Base-by-base conservation (phyloP, 345 rosid genomes). In the Populus simonii region DNA sequence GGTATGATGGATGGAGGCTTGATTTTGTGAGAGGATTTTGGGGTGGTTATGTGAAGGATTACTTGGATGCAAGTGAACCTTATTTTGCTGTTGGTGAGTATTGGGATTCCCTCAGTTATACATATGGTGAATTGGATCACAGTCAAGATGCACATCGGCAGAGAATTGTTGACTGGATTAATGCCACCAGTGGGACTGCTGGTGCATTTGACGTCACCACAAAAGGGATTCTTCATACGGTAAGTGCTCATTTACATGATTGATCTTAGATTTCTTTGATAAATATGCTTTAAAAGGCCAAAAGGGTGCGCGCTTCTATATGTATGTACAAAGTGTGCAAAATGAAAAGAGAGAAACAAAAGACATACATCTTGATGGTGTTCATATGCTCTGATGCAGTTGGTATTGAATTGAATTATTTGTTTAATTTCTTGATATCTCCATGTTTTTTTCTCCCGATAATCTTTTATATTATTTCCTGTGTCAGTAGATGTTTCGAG, bases 1-100 rank as follows among this genome's bases (percentile, higher is more conserved):
- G 99, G 53, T 95, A 93, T 79, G 97, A 95, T 84, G 99, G 98
- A 84, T 95, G 99, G 98, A 91, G 99, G 89, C 97, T 95, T 73
- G 99, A 95, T 86, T 95, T 95, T 76, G 96, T 88, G 39, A 89
- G 99, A 91, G 99, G 99, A 59, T 95, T 95, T 81, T 95, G 99
- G 99, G 98, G 99, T 83, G 99, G 99, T 77, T 93, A 95, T 83
- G 94, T 93, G n/a, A 93, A 92, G 90, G 99, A 95, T 88, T 95
- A 95, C 80, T 61, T 95, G 86, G 96, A 92, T 81, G 88, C 96
- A 66, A 95, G 70, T 83, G 90, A 90, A 69, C 99, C 99, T 5
- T 88, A 83, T 80, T 95, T 95, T 81, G 92, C 93, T 47, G 98
- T 93, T 66, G 99, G 98, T 39, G 99, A 95, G 86, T 95, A 88